Conservation (phyloP, 208 protist genomes). For the Trypanosoma theileri region DNA sequence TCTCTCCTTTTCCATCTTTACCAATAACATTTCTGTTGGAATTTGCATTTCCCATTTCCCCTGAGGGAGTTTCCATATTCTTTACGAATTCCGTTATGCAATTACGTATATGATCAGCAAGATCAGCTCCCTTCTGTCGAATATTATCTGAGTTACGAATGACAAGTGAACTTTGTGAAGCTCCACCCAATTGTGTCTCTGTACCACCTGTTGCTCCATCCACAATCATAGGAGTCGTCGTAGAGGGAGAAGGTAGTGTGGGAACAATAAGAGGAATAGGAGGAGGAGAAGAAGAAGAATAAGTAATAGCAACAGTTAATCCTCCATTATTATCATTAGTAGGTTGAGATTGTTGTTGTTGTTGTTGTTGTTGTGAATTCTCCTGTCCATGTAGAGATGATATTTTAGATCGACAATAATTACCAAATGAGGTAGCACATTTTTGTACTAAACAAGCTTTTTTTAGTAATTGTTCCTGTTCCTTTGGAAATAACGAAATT, state of each 20-base stretch:
- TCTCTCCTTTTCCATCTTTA: slow-evolving; percentile 1
- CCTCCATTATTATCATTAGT: not conserved
- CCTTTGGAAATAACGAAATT: slow-evolving; percentile 44
- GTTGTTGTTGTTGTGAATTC: not conserved
- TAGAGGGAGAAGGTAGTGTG: slow-evolving; percentile 15
- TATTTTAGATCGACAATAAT: slow-evolving; percentile 41
- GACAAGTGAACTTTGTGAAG: slow-evolving; percentile 48
- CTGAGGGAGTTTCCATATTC: not conserved
- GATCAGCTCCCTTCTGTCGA: slow-evolving; percentile 27
- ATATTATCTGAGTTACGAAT: slow-evolving; percentile 59
- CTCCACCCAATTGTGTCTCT: slow-evolving; percentile 6
- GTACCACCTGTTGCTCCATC: not conserved
- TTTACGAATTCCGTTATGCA: slow-evolving; percentile 28
- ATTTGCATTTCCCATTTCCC: not conserved
- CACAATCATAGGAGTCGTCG: not conserved
- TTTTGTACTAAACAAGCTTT: slow-evolving; percentile 35
- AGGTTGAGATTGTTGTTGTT: not conserved
- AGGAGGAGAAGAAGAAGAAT: slow-evolving; percentile 16
- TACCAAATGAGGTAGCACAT: slow-evolving; percentile 33
- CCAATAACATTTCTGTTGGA: not conserved
- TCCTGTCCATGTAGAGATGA: not conserved
- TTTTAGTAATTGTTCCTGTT: slow-evolving; percentile 43
- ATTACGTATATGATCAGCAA: slow-evolving; percentile 29
- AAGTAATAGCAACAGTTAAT: slow-evolving; percentile 3
- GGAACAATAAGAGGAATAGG: slow-evolving; percentile 12